Conservation (phyloP, 345 rosid genomes). For the Cardamine resedifolia region DNA sequence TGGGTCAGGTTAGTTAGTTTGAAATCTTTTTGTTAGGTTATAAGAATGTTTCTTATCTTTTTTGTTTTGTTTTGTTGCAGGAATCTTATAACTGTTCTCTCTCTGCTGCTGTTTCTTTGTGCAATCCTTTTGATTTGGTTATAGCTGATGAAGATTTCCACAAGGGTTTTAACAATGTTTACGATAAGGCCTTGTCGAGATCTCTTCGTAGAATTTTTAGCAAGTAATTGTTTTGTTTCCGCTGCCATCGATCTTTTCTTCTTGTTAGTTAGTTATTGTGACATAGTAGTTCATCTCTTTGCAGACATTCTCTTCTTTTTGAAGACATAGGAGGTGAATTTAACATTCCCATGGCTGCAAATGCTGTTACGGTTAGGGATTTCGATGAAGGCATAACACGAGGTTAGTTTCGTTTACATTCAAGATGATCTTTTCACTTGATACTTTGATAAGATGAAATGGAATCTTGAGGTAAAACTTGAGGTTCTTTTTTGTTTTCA, state of each 20-base stretch:
- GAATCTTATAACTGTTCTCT: slow-evolving; percentile 68
- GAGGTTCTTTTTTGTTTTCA: not conserved
- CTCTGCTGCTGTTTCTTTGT: slow-evolving; percentile 80
- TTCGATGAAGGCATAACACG: slow-evolving; percentile 85
- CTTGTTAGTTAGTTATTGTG: slow-evolving; percentile 7
- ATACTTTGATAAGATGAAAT: not conserved
- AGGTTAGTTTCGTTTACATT: slow-evolving; percentile 41
- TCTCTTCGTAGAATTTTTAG: slow-evolving; percentile 64
- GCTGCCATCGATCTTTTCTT: not conserved
- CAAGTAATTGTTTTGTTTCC: slow-evolving; percentile 46
- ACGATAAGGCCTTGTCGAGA: slow-evolving; percentile 75
- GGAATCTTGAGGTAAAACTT: not conserved
- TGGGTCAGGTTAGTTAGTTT: slow-evolving; percentile 60
- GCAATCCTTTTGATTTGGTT: slow-evolving; percentile 94
- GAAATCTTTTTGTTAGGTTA: not conserved
- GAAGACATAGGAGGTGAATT: slow-evolving; percentile 85
- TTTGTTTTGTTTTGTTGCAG: slow-evolving; percentile 40
- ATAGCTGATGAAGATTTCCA: slow-evolving; percentile 88
- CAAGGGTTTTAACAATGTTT: slow-evolving; percentile 85
- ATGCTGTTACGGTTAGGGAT: slow-evolving; percentile 77
- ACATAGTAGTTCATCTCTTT: slow-evolving; percentile 3
- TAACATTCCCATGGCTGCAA: slow-evolving; percentile 64
- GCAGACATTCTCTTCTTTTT: slow-evolving; percentile 82
- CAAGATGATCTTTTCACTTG: not conserved
- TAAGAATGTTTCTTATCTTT: not conserved